Base-by-base conservation (phyloP, 768 basidiomycete genomes). In the Asterophora parasitica region DNA sequence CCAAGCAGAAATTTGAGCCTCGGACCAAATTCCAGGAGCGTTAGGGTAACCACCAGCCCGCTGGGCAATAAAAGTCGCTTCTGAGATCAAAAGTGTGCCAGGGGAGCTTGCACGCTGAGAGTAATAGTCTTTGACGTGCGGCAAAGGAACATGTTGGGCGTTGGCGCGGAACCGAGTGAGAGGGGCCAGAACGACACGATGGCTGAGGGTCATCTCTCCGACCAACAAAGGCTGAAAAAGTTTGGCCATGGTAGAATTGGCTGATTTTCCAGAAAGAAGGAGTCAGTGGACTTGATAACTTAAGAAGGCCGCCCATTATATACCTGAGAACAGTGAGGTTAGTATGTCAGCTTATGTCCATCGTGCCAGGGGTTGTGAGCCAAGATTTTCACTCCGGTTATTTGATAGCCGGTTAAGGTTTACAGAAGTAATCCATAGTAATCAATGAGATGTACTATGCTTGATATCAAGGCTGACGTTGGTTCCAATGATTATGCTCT, bases 21-120 rank as follows among this genome's bases (percentile, higher is more conserved):
- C 59, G 15, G 59, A 78, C 70, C 76, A 87, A 45, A 87, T 78
- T 0, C 85, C 86, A 1, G 85, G 87, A 0, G 75, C 72, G 46
- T 78, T 61, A 1, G 48, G 43, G 32, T 63, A 68, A 1, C 80
- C 82, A 2, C 75, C 78, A 0, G 81, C 79, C 9, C 71, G 53
- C 1, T 62, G 59, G 0, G 75, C 71, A 37, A 86, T 65, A 48
- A 67, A 60, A 7, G 71, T 76, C 0, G 66, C 77, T 56, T 79
- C 78, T 0, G 75, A 58, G 44, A 80, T 68, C 10, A 72, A 52
- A 10, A 78, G 62, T 1, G 72, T 69, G 3, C 75, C 75, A 0
- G 70, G 65, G 5, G 57, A 52, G 28, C 58, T 59, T 1, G 63
- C 62, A 9, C 70, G 63, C 46, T 71, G 71, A 7, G 62, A 50